Percentiles rank a stretch among this genome's conserved stretches.
Conservation (phyloP, 2,329 filamentous ascomycete species). For the Seiridium cupressi region DNA sequence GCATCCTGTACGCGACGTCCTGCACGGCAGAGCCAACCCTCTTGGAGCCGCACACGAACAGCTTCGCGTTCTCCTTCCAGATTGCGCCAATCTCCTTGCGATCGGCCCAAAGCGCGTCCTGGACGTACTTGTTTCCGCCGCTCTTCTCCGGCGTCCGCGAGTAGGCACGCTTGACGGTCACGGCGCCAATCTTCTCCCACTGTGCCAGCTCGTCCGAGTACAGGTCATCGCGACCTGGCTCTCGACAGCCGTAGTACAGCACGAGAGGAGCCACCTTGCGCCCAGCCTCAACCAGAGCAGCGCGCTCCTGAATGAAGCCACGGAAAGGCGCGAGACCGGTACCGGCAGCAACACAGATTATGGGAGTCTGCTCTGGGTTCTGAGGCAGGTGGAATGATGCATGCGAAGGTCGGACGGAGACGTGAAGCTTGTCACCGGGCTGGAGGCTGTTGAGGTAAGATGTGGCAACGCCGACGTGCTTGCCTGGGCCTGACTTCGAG, state of each 20-base stretch:
- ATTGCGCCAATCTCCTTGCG: constrained; percentile 12
- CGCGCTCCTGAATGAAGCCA: constrained; percentile 45
- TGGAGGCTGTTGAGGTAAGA: constrained; percentile 36
- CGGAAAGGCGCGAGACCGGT: constrained; percentile 46
- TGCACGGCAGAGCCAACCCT: constrained; percentile 32
- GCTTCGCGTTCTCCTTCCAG: constrained; percentile 31
- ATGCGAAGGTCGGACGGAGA: constrained; percentile 11
- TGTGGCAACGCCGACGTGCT: constrained; percentile 38
- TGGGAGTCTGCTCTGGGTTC: constrained; percentile 21
- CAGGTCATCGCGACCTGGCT: constrained; percentile 39
- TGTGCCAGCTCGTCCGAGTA: constrained; percentile 38
- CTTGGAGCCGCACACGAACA: constrained; percentile 56
- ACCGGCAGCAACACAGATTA: constrained; percentile 29
- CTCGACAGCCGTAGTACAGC: constrained; percentile 47
- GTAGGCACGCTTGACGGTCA: constrained; percentile 49
- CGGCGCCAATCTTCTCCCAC: constrained; percentile 49
- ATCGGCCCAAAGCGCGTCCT: constrained; percentile 21
- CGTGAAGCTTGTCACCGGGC: constrained; percentile 9
- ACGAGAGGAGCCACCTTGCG: constrained; percentile 42
- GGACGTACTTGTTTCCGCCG: constrained; percentile 30
- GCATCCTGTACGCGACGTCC: constrained; percentile 29
- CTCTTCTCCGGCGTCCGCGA: constrained; percentile 33
- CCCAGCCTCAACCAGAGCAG: constrained; percentile 28
- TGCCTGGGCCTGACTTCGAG: constrained; percentile 19
- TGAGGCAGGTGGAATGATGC: constrained; percentile 21